phyloP scores from a whole-genome alignment of 768 basidiomycete genomes.

The Boletus rubropictus region DNA sequence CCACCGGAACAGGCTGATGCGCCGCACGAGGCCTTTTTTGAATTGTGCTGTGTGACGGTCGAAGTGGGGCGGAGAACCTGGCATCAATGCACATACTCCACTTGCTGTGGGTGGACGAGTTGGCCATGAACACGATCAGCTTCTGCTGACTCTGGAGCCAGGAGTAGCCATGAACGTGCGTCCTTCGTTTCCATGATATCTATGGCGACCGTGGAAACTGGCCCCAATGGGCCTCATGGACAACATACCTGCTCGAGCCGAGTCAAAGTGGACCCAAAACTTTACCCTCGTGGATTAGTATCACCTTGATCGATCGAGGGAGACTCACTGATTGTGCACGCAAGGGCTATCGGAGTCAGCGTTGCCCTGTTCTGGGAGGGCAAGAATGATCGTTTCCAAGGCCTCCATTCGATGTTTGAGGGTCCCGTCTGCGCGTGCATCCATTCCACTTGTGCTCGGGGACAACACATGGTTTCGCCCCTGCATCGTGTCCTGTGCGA shows the following conservation, averaged over 20 bases:
- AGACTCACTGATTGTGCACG: background rate
- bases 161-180: too few species aligned
- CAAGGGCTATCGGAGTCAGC: background rate
- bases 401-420: background rate
- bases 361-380: background rate
- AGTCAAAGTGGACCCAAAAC: slow-evolving; percentile 4
- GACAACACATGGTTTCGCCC: background rate
- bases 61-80: background rate
- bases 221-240: slow-evolving; percentile 7
- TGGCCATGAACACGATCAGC: slow-evolving; percentile 11
- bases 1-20: background rate
- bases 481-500: background rate
- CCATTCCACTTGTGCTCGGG: background rate
- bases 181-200: too few species aligned
- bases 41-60: background rate
- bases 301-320: slow-evolving; percentile 7
- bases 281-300: slow-evolving; percentile 9
- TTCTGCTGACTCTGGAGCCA: background rate
- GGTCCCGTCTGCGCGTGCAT: background rate
- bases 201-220: background rate
- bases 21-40: slow-evolving; percentile 8
- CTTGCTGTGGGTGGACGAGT: background rate
- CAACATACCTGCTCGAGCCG: slow-evolving; percentile 9
- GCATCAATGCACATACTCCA: slow-evolving; percentile 4
- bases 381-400: background rate